Evolutionary conservation across 2,329 filamentous ascomycete genomes (phyloP), one percentile per base, ranked within the genome.

Genomic region (Paracoccidioides brasiliensis): DNA sequence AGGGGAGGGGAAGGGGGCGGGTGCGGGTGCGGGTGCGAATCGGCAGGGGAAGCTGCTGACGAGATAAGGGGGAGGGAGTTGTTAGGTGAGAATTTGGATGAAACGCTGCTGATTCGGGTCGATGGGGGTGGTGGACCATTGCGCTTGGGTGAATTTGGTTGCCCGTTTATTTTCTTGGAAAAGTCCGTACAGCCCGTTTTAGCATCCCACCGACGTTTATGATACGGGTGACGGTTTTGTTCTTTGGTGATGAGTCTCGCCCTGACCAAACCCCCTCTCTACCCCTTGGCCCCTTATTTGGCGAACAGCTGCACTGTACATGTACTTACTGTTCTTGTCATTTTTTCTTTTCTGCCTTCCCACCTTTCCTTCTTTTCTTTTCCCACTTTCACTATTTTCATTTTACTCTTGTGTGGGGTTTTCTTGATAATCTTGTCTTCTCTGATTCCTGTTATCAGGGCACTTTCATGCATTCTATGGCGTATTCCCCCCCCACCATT

Each of bases 31-130:
- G 60, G 59, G 66, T 10, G 69, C 73, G 30, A 76, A 72, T 61
- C 70, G 75, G 52, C 74, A 75, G 57, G 76, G 75, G 8, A 80
- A 78, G 62, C 70, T 73, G 5, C 64, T 76, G 50, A 75, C 74
- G 6, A 69, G 78, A 60, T 78, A 79, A 61, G 77, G 77, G 12
- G 72, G 71, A 22, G 22, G 22, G 38, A 71, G 75, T 52, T 76
- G 77, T 63, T 69, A 69, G 56, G 22, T 22, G 22, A 22, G 22
- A 22, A 22, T 22, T 22, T 22, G 22, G 22, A 22, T 22, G 22
- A 22, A 22, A 22, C 22, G 22, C 22, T 1, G 22, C 22, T 22
- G 22, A 22, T 22, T 22, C 22, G 22, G 22, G 22, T 22, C 22
- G 22, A 22, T 1, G 22, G 22, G 22, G 22, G 22, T 22, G 22